phyloP scores from a whole-genome alignment of 441 rosid species.

The Mallotus repandus region DNA sequence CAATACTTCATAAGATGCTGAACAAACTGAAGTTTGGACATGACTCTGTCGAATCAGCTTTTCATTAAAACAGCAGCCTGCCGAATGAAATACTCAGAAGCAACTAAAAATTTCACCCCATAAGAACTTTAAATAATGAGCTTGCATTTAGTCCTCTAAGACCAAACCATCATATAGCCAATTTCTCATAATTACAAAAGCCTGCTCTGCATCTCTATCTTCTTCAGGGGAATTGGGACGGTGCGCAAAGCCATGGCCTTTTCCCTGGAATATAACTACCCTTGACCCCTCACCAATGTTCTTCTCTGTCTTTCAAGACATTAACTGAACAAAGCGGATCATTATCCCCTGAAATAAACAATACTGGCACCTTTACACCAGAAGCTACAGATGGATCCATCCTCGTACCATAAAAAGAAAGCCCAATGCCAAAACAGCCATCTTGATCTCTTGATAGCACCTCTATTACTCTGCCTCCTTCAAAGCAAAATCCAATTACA shows the following conservation, averaged over 20 bases:
- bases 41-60: too few relatives aligned
- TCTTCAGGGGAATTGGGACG: slow-evolving; percentile 69
- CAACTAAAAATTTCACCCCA: too few relatives aligned
- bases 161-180: slow-evolving; percentile 61
- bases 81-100: too few relatives aligned
- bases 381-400: slow-evolving; percentile 48
- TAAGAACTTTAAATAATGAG: background rate
- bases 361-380: slow-evolving; percentile 54
- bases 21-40: too few relatives aligned
- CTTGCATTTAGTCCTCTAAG: slow-evolving; percentile 8
- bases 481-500: slow-evolving; percentile 71
- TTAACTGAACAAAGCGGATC: slow-evolving; percentile 66
- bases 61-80: background rate
- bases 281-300: slow-evolving; percentile 47
- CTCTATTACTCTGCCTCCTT: slow-evolving; percentile 69
- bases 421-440: slow-evolving; percentile 51
- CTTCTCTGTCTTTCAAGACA: slow-evolving; percentile 40
- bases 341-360: slow-evolving; percentile 65
- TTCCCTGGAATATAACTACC: slow-evolving; percentile 54
- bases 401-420: slow-evolving; percentile 85
- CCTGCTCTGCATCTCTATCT: slow-evolving; percentile 75
- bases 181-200: slow-evolving; percentile 56
- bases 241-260: slow-evolving; percentile 80
- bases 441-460: slow-evolving; percentile 53
- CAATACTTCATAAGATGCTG: too few relatives aligned